phyloP scores from a whole-genome alignment of 169 alveolate genomes.

The Babesia ovata region DNA sequence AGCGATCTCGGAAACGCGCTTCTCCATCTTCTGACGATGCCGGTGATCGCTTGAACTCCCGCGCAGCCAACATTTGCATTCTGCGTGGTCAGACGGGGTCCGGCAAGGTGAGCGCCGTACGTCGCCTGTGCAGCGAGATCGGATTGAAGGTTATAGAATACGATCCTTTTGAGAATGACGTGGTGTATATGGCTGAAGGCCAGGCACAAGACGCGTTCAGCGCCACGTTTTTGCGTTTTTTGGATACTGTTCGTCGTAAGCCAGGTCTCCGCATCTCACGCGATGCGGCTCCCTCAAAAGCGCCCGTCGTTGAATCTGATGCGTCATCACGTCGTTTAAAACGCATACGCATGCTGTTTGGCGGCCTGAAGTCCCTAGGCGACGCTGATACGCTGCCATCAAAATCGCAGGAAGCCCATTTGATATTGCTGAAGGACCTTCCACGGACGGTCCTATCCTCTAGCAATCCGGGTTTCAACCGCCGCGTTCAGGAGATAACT shows the following conservation, averaged over 20 bases:
- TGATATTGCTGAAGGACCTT: slow-evolving; percentile 41
- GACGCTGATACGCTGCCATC: background rate
- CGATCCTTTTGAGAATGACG: slow-evolving; percentile 58
- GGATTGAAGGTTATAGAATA: slow-evolving; percentile 56
- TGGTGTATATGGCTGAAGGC: slow-evolving; percentile 1
- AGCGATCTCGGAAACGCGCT: background rate
- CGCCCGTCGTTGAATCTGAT: background rate
- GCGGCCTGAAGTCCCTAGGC: background rate
- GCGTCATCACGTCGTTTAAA: slow-evolving; percentile 14
- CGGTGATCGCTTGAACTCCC: background rate
- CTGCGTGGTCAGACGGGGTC: slow-evolving; percentile 61
- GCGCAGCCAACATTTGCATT: slow-evolving; percentile 44
- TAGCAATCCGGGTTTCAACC: slow-evolving; percentile 13
- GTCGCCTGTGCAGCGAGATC: slow-evolving; percentile 39
- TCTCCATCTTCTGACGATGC: slow-evolving; percentile 17
- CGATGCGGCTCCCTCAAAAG: background rate
- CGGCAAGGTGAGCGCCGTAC: slow-evolving; percentile 61
- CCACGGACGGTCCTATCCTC: slow-evolving; percentile 38
- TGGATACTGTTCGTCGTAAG: slow-evolving; percentile 47
- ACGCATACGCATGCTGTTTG: slow-evolving; percentile 13
- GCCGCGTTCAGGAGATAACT: slow-evolving; percentile 32
- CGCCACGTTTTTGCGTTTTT: slow-evolving; percentile 39
- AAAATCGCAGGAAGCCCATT: slow-evolving; percentile 36
- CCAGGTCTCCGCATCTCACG: slow-evolving; percentile 41
- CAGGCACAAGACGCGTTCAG: slow-evolving; percentile 24